phyloP scores from a whole-genome alignment of 2,329 filamentous ascomycete genomes.

The Sarocladium oryzae region DNA sequence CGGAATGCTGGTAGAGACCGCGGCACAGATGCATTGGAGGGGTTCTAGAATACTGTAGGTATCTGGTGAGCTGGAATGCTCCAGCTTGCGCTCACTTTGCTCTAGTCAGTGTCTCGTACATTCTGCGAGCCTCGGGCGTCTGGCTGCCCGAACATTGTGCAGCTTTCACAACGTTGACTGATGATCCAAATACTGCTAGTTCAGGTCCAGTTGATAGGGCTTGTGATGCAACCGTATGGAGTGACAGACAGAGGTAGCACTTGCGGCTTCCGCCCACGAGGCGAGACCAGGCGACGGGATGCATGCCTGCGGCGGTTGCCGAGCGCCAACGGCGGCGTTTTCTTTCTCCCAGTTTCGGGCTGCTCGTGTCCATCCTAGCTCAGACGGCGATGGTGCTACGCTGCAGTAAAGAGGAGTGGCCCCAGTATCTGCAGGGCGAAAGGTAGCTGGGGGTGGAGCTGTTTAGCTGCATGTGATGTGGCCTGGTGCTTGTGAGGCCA shows the following conservation, averaged over 20 bases:
- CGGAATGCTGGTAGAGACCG: not conserved
- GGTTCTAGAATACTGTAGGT: not conserved
- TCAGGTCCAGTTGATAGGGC: too few relatives aligned
- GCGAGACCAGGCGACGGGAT: not conserved
- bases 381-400: not conserved
- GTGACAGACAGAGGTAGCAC: too few relatives aligned
- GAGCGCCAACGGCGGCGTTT: not conserved
- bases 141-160: too few relatives aligned
- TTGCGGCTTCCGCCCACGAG: not conserved
- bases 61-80: not conserved
- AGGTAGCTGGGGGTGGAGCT: not conserved
- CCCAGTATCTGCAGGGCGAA: not conserved
- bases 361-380: not conserved
- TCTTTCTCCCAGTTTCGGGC: not conserved
- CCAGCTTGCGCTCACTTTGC: not conserved
- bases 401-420: not conserved
- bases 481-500: not conserved
- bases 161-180: too few relatives aligned
- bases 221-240: too few relatives aligned
- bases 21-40: too few relatives aligned
- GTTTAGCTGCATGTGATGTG: constrained; percentile 5
- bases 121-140: not conserved
- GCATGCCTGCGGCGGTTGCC: not conserved
- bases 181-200: too few relatives aligned
- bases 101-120: not conserved